Percentiles rank a stretch among this genome's conserved stretches.
These are phyloP conservation scores for Sclerotinia trifoliorum DNA, from an alignment of 2,329 filamentous ascomycete species.

Conservation along the genomic window DNA sequence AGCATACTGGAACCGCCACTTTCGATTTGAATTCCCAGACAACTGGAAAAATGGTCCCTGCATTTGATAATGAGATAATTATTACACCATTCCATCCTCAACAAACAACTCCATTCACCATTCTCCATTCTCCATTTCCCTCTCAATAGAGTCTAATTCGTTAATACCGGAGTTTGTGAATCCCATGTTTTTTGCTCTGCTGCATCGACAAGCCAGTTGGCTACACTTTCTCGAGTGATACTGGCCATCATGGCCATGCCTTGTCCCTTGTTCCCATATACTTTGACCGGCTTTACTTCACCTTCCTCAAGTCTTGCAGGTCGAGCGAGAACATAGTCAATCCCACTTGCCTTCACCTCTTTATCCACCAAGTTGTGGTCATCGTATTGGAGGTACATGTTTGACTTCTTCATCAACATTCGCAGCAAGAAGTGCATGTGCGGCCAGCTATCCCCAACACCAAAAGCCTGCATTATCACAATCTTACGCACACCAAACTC, in stretches of 20 bases:
- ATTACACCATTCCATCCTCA: neutral
- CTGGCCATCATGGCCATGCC: slow-evolving; percentile 24
- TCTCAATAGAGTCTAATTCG: neutral
- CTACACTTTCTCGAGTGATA: slow-evolving; percentile 43
- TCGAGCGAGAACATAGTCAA: slow-evolving; percentile 27
- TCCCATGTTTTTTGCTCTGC: slow-evolving; percentile 39
- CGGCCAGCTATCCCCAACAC: slow-evolving; percentile 47
- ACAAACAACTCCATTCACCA: neutral
- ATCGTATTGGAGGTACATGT: slow-evolving; percentile 47
- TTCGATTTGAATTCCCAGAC: neutral
- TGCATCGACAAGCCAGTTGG: slow-evolving; percentile 48
- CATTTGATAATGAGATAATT: neutral
- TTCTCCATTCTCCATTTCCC: neutral
- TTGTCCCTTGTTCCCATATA: slow-evolving; percentile 27
- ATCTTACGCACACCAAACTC: slow-evolving; percentile 39
- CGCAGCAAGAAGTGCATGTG: slow-evolving; percentile 46
- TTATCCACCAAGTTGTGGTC: slow-evolving; percentile 46
- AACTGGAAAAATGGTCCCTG: neutral
- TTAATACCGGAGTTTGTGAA: slow-evolving; percentile 14
- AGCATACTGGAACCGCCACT: neutral
- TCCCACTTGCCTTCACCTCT: slow-evolving; percentile 27
- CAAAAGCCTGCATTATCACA: slow-evolving; percentile 51
- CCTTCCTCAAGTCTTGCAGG: slow-evolving; percentile 26
- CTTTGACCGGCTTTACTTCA: slow-evolving; percentile 22
- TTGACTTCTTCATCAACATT: slow-evolving; percentile 46